Conservation (phyloP, 805 yeast species). For the Schizosaccharomyces japonicus region DNA sequence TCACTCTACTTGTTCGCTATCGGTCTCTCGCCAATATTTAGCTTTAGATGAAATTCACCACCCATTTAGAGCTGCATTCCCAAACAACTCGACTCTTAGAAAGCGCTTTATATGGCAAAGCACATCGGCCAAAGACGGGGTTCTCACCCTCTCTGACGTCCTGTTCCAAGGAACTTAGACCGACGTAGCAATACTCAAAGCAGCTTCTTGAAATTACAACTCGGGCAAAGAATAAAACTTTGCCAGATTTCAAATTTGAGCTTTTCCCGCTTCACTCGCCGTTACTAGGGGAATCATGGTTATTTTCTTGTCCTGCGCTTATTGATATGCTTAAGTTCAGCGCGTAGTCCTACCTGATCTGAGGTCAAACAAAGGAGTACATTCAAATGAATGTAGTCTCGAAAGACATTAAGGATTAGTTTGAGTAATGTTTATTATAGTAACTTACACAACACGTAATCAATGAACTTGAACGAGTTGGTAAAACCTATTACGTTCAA, state of each 20-base stretch:
- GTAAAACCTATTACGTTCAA: conserved; percentile 1
- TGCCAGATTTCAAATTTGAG: conserved; percentile 23
- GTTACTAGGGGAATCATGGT: conserved; percentile 24
- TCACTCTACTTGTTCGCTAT: conserved; percentile 26
- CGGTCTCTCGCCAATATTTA: conserved; percentile 26
- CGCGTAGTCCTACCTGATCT: conserved; percentile 15
- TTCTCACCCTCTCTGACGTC: conserved; percentile 23
- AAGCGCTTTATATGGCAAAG: conserved; percentile 16
- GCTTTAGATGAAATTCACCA: conserved; percentile 23
- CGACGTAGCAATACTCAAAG: conserved; percentile 15
- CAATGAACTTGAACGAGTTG: background rate
- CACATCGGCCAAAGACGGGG: conserved; percentile 18
- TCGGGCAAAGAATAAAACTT: conserved; percentile 15
- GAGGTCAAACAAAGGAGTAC: conserved; percentile 18
- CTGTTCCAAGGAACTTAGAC: conserved; percentile 21
- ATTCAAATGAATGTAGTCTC: conserved; percentile 7
- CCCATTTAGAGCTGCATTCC: conserved; percentile 23
- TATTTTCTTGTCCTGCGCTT: conserved; percentile 25
- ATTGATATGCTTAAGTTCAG: conserved; percentile 24
- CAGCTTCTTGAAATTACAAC: conserved; percentile 21
- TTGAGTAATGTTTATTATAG: too few species aligned
- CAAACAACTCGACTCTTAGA: conserved; percentile 20
- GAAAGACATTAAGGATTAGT: too few species aligned
- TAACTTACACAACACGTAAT: too few species aligned
- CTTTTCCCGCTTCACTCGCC: conserved; percentile 22